Evolutionary conservation across 169 alveolate species (phyloP), one percentile per base, ranked within the genome.

Genomic region (Cryptosporidium ryanae): DNA sequence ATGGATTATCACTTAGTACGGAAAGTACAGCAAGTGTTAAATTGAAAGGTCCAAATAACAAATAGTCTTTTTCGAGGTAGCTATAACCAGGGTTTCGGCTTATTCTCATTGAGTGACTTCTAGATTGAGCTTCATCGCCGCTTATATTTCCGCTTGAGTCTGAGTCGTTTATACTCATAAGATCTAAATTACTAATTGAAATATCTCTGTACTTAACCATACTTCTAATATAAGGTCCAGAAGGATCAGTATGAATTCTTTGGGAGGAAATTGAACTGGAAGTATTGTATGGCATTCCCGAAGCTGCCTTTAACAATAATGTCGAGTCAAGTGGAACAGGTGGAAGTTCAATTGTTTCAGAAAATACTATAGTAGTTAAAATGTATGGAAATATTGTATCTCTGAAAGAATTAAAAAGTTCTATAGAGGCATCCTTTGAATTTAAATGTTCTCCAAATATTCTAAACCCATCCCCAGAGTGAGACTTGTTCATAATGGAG

Each of bases 241-340:
- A 76, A 13, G 87, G 87, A 59, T 76, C 87, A 4, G 87, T 76
- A 2, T 55, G 87, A 12, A 61, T 76, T 32, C 71, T 76, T 61
- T 76, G 87, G 18, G 87, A 76, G 43, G 87, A 76, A 43, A 76
- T 76, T 38, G 87, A 57, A 43, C 87, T 55, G 7, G 87, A 59
- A 23, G 87, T 61, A 59, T 48, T 76, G 43, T 76, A 76, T 17
- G 87, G 87, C 87, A 76, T 76, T 25, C 87, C 87, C 12, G 87
- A 76, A 2, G 87, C 87, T 2, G 87, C 87, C 0, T 55, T 76
- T n/a, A 76, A 44, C 49, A 76, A 17, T 55, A 76, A 76, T 32
- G 65, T 76, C 2, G 87, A 76, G 49, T 76, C 63, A 32, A 76
- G 46, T 4, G 87, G 87, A 5, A 65, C 71, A 57, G 87, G 87